A percentile compares a stretch with the other conserved stretches of the same genome.
phyloP scores from a whole-genome alignment of 2,329 filamentous ascomycete genomes.

The Aspergillus sp. region DNA sequence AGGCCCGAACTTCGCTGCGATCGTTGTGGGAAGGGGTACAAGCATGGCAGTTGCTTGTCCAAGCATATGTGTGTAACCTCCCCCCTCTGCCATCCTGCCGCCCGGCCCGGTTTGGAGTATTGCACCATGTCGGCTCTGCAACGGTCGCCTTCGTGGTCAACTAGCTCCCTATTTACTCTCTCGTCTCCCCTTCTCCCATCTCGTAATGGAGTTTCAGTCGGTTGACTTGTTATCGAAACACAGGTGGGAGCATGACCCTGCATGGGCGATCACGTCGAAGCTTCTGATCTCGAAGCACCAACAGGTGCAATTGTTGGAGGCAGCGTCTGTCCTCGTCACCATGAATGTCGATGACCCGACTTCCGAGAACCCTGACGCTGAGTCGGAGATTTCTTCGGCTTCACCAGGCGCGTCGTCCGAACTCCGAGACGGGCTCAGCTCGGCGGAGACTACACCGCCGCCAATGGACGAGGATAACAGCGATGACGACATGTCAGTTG shows the following conservation, averaged over 20 bases:
- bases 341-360: slow-evolving; percentile 73
- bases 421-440: slow-evolving; percentile 70
- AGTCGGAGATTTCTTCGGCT: slow-evolving; percentile 77
- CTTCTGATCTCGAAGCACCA: slow-evolving; percentile 98
- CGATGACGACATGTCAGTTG: slow-evolving; percentile 46
- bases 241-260: slow-evolving; percentile 99
- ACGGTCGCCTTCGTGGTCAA: slow-evolving; percentile 40
- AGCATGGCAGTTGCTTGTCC: slow-evolving; percentile 99
- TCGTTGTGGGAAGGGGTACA: slow-evolving; percentile 99
- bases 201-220: slow-evolving; percentile 26
- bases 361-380: slow-evolving; percentile 64
- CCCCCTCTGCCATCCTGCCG: slow-evolving; percentile 54
- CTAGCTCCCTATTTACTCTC: slow-evolving; percentile 30
- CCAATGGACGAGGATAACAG: slow-evolving; percentile 63
- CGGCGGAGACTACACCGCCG: slow-evolving; percentile 88
- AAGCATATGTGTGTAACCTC: slow-evolving; percentile 94
- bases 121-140: slow-evolving; percentile 41
- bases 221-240: slow-evolving; percentile 43
- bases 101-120: slow-evolving; percentile 42
- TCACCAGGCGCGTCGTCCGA: slow-evolving; percentile 85
- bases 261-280: slow-evolving; percentile 97
- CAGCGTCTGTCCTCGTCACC: slow-evolving; percentile 88
- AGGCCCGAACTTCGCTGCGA: slow-evolving; percentile 90
- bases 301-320: slow-evolving; percentile 95
- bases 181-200: slow-evolving; percentile 26